Base-by-base conservation (phyloP, 2,329 filamentous ascomycete genomes). In the Plectosphaerella plurivora region DNA sequence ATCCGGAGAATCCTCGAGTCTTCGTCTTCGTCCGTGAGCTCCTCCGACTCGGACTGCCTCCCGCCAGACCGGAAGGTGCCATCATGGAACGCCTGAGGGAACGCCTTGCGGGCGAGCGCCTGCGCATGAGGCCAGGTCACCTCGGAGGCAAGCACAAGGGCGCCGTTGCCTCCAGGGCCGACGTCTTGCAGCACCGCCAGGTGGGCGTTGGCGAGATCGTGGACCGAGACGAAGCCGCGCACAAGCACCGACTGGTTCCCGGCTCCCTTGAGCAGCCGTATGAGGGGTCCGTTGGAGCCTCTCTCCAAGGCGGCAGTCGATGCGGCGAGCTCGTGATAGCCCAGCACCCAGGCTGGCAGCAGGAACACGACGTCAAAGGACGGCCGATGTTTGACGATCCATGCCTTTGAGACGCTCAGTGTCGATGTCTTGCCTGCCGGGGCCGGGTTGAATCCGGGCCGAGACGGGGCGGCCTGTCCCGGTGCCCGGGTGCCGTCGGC, bases 291-390 rank as follows among this genome's bases (percentile, higher is more conserved):
- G 53, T 72, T 73, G 45, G 64, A 66, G 18, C 66, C 67, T 47
- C 59, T 60, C 3, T 45, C 18, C 51, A 65, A 59, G 18, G 65
- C 47, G 8, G 55, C 54, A 1, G 61, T 50, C 1, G 61, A 63
- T 7, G 61, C 58, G n/a, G 63, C 61, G 8, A 63, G 59, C 50
- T 69, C 65, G 51, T 73, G 65, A 45, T 61, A 64, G 5, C 70
- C 71, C 14, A 69, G 49, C 18, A 71, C 63, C 7, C 35, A 15
- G 24, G 20, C 14, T 2, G 39, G 51, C n/a, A 45, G 35, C 1
- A 52, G 18, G 25, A 42, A 42, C 4, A 42, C 39, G 18, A 42
- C 39, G n/a, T 42, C 39, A 47, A 71, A 73, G 2, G 60, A 33
- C 2, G 70, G 69, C 11, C 63, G 61, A 47, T 66, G 53, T 4